phyloP scores from a whole-genome alignment of 371 early-diverging fungal species.

The Coemansia sp. region DNA sequence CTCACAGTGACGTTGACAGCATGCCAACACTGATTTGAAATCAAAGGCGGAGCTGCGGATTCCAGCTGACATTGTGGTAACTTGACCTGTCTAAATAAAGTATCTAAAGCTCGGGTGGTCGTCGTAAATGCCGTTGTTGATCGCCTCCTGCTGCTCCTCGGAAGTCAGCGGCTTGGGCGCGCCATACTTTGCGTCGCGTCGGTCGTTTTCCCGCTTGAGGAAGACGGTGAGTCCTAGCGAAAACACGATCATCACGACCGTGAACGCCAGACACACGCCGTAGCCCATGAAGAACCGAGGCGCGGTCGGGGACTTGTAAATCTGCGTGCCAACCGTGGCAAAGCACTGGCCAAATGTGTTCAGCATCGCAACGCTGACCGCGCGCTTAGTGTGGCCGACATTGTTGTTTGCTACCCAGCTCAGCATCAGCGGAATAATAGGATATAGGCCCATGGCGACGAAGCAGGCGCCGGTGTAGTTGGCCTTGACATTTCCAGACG shows the following conservation, averaged over 20 bases:
- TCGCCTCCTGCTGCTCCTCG: conserved; percentile 41
- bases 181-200: conserved; percentile 50
- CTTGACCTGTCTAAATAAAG: conserved; percentile 32
- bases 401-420: conserved; percentile 63
- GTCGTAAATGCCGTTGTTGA: conserved; percentile 47
- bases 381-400: conserved; percentile 60
- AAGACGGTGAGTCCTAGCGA: conserved; percentile 43
- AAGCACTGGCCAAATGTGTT: conserved; percentile 60
- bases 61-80: background rate
- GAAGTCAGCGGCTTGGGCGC: conserved; percentile 28
- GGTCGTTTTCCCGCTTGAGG: conserved; percentile 54
- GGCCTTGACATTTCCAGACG: conserved; percentile 44
- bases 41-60: no score
- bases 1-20: no score
- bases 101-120: conserved; percentile 54
- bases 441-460: conserved; percentile 59
- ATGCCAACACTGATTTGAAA: no score
- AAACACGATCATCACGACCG: conserved; percentile 39
- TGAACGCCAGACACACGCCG: conserved; percentile 53
- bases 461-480: conserved; percentile 59
- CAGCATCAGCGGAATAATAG: conserved; percentile 54
- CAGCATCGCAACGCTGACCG: conserved; percentile 56
- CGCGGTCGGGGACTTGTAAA: conserved; percentile 53
- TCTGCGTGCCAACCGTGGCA: conserved; percentile 61
- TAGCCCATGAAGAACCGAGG: conserved; percentile 59